A percentile compares a stretch with the other conserved stretches of the same genome.
phyloP scores from a whole-genome alignment of 441 rosid species.

The Jatropha multifida region DNA sequence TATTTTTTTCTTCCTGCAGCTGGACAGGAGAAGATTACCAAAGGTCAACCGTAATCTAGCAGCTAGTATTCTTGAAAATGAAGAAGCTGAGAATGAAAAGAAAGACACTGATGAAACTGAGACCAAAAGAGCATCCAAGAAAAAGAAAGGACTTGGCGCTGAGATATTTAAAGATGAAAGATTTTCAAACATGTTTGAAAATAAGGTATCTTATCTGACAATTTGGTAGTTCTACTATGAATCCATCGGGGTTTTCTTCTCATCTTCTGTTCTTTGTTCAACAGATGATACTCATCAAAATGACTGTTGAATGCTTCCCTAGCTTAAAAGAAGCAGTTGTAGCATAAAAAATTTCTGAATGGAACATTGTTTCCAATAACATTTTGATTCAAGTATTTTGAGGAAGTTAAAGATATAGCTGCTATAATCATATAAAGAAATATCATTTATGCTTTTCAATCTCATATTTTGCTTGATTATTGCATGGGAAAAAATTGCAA shows the following conservation, averaged over 20 bases:
- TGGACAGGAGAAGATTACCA: constrained; percentile 53
- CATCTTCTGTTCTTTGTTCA: background rate
- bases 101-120: constrained; percentile 48
- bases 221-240: background rate
- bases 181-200: constrained; percentile 51
- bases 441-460: background rate
- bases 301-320: background rate
- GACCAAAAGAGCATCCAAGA: constrained; percentile 61
- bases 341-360: background rate
- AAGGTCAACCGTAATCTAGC: constrained; percentile 72
- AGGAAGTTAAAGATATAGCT: background rate
- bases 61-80: constrained; percentile 46
- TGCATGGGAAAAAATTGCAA: background rate
- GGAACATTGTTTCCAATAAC: background rate
- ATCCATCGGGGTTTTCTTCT: background rate
- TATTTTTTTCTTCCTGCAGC: constrained; percentile 42
- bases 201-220: constrained; percentile 46
- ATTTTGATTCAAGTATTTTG: background rate
- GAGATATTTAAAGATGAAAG: constrained; percentile 59
- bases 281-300: background rate
- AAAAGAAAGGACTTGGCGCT: constrained; percentile 57
- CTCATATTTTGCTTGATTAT: background rate
- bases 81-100: constrained; percentile 51
- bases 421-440: background rate
- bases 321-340: background rate